These are phyloP conservation scores for Phytophthora idaei DNA, from an alignment of 352 stramenopile genomes.

Conservation along the genomic window DNA sequence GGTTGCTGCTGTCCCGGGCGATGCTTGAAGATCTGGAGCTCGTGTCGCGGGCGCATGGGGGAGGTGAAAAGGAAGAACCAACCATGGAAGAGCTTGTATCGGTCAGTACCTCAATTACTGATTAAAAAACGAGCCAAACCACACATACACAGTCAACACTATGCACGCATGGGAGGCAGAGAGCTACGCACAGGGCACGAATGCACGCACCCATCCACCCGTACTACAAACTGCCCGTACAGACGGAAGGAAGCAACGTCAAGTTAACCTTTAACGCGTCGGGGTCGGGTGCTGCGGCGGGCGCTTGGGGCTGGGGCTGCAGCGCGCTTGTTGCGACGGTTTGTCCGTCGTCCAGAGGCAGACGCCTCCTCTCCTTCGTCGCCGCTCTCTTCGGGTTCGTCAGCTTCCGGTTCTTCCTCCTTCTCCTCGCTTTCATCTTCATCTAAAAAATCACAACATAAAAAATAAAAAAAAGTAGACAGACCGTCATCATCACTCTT, in stretches of 20 bases:
- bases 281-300: constrained; percentile 42
- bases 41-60: constrained; percentile 19
- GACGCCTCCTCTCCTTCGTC: constrained; percentile 36
- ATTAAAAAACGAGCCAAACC: constrained; percentile 47
- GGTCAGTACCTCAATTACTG: constrained; percentile 69
- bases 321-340: constrained; percentile 38
- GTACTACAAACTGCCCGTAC: constrained; percentile 38
- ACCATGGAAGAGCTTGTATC: constrained; percentile 51
- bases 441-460: constrained; percentile 12
- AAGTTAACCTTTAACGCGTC: constrained; percentile 76
- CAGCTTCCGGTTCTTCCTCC: constrained; percentile 39
- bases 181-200: constrained; percentile 41
- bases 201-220: constrained; percentile 38
- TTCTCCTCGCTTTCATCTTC: constrained; percentile 49
- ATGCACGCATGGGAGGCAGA: constrained; percentile 46
- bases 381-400: constrained; percentile 30
- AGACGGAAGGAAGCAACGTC: constrained; percentile 37
- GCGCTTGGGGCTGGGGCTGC: constrained; percentile 22
- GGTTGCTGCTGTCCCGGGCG: constrained; percentile 24
- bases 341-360: constrained; percentile 27
- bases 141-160: constrained; percentile 57
- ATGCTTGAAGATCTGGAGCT: constrained; percentile 32
- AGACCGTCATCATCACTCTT: constrained; percentile 7
- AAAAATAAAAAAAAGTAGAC: not conserved
- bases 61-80: constrained; percentile 38